These are phyloP conservation scores for Teratosphaeria destructans DNA, from an alignment of 2,329 filamentous ascomycete genomes.

Conservation along the genomic window DNA sequence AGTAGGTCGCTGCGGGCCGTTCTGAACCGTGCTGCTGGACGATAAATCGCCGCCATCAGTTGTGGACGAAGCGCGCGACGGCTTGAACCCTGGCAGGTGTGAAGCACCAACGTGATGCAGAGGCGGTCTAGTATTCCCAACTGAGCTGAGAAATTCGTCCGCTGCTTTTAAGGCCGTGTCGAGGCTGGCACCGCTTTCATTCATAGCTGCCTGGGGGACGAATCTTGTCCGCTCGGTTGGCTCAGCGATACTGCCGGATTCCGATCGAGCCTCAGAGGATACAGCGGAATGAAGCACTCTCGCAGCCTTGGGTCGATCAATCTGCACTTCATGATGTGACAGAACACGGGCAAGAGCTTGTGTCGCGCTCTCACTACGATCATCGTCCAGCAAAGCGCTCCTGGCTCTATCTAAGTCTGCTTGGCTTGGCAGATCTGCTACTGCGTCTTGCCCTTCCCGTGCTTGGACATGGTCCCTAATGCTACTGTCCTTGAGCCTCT, in stretches of 20 bases:
- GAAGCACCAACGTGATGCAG: slow-evolving; percentile 35
- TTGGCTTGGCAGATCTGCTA: slow-evolving; percentile 8
- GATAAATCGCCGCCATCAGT: slow-evolving; percentile 29
- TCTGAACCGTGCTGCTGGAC: slow-evolving; percentile 16
- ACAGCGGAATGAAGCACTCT: background rate
- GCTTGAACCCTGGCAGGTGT: slow-evolving; percentile 38
- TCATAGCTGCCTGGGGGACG: background rate
- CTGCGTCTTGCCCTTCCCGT: slow-evolving; percentile 8
- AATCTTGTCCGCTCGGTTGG: background rate
- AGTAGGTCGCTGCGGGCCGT: slow-evolving; percentile 3
- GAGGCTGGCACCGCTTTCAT: background rate
- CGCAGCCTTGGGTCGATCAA: background rate
- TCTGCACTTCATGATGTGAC: slow-evolving; percentile 17
- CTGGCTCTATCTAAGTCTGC: slow-evolving; percentile 17
- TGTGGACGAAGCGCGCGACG: slow-evolving; percentile 35
- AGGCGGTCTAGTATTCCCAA: slow-evolving; percentile 25
- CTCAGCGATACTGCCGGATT: background rate
- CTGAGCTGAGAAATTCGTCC: background rate
- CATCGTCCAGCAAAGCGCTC: slow-evolving; percentile 15
- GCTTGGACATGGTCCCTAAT: slow-evolving; percentile 3
- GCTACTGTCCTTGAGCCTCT: background rate
- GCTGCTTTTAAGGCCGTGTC: background rate
- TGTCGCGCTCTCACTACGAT: slow-evolving; percentile 19
- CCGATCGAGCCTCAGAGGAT: background rate
- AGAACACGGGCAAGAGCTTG: slow-evolving; percentile 22